These are phyloP conservation scores for Wilhelminamyces savonicus DNA, from an alignment of 805 yeast species.

Conservation along the genomic window DNA sequence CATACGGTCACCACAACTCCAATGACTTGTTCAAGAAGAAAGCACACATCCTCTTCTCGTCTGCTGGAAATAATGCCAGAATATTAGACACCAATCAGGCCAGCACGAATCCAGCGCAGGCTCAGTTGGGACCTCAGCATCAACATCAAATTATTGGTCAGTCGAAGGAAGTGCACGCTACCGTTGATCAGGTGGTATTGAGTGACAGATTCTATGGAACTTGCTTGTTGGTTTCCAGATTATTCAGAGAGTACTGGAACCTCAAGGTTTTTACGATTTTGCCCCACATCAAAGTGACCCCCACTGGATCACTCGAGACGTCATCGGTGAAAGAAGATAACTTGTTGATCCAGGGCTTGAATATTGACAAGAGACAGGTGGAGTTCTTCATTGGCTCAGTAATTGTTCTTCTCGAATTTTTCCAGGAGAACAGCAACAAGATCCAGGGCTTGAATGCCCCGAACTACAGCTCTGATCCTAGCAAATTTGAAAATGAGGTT, in stretches of 20 bases:
- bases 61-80: constrained; percentile 49
- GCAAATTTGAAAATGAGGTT: constrained; percentile 52
- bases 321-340: constrained; percentile 38
- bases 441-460: constrained; percentile 61
- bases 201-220: constrained; percentile 91
- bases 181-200: constrained; percentile 71
- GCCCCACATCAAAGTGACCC: constrained; percentile 33
- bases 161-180: constrained; percentile 23
- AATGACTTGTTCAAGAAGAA: constrained; percentile 39
- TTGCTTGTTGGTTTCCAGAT: constrained; percentile 68
- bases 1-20: constrained; percentile 49
- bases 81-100: constrained; percentile 16
- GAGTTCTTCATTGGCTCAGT: constrained; percentile 70
- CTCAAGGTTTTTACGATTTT: constrained; percentile 53
- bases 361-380: constrained; percentile 43
- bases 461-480: constrained; percentile 43
- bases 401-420: constrained; percentile 62
- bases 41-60: constrained; percentile 46
- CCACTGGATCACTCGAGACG: constrained; percentile 29
- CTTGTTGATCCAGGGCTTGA: constrained; percentile 39
- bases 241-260: constrained; percentile 77
- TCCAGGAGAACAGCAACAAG: constrained; percentile 55
- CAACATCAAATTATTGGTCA: constrained; percentile 1
- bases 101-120: not conserved
- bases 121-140: constrained; percentile 3